Conservation (phyloP, 805 yeast species). For the Schizosaccharomyces pombe region DNA sequence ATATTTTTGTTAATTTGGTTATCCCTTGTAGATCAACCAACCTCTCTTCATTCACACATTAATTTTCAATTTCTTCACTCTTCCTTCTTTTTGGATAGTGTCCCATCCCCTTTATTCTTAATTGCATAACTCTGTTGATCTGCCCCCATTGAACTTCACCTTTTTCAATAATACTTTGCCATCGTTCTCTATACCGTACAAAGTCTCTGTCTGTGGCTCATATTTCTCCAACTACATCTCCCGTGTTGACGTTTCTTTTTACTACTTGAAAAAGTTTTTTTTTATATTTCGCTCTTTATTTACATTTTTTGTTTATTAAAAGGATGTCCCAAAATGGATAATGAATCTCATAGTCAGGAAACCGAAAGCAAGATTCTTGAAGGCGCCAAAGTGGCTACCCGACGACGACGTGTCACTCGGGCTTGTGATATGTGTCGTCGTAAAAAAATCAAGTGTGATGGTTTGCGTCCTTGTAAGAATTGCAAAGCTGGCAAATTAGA, state of each 20-base stretch:
- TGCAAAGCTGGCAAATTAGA: conserved; percentile 58
- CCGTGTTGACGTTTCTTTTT: too few species aligned
- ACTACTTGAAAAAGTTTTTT: too few species aligned
- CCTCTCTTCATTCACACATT: background rate
- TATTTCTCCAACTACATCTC: too few species aligned
- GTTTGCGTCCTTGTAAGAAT: conserved; percentile 47
- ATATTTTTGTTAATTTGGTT: too few species aligned
- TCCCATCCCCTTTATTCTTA: background rate
- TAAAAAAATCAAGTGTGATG: conserved; percentile 56
- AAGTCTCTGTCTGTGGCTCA: too few species aligned
- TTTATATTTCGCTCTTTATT: background rate
- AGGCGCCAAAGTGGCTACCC: background rate
- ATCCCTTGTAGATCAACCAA: too few species aligned
- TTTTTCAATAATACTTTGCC: too few species aligned
- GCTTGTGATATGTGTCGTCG: conserved; percentile 50
- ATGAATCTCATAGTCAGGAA: too few species aligned
- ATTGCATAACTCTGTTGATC: background rate
- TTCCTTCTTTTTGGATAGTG: background rate
- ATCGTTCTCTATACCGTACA: too few species aligned
- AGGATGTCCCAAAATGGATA: background rate
- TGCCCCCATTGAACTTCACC: too few species aligned
- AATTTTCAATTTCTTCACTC: background rate
- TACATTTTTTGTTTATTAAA: background rate
- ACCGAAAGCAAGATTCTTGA: background rate
- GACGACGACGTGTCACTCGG: conserved; percentile 29